A percentile compares a stretch with the other conserved stretches of the same genome.
Conservation (phyloP, 306 rosid species). For the Morella rubra region DNA sequence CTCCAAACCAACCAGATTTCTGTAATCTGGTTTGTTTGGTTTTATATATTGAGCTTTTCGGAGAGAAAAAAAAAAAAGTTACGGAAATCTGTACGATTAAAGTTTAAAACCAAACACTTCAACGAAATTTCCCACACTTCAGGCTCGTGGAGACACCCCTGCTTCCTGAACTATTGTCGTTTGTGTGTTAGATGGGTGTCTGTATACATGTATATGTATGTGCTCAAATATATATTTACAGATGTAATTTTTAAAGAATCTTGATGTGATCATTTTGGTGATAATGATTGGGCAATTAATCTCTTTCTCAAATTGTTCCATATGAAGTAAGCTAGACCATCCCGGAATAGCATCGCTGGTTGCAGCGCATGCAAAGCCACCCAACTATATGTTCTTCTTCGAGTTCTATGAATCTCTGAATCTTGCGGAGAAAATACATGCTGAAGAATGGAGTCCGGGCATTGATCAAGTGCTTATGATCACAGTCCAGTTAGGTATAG, state of each 20-base stretch:
- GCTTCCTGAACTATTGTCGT: background rate
- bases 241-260: slow-evolving; percentile 4
- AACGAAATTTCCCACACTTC: background rate
- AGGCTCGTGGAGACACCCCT: background rate
- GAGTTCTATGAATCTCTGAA: slow-evolving; percentile 62
- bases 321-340: slow-evolving; percentile 71
- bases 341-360: slow-evolving; percentile 65
- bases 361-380: slow-evolving; percentile 93
- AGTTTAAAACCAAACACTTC: background rate
- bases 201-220: slow-evolving; percentile 9
- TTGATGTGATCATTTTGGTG: slow-evolving; percentile 8
- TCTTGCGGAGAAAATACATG: slow-evolving; percentile 71
- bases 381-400: slow-evolving; percentile 84
- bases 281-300: slow-evolving; percentile 4
- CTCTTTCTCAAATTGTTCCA: slow-evolving; percentile 7
- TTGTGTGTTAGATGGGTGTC: too few relatives aligned
- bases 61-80: too few relatives aligned
- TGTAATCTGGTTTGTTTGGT: too few relatives aligned
- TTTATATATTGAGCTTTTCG: too few relatives aligned
- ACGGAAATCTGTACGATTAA: background rate
- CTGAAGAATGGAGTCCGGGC: slow-evolving; percentile 49
- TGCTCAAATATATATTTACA: slow-evolving; percentile 4
- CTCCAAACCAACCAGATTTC: too few relatives aligned
- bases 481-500: slow-evolving; percentile 37
- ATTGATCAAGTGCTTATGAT: slow-evolving; percentile 42